phyloP scores from a whole-genome alignment of 164 flowering plant species.

The Umbellularia californica region DNA sequence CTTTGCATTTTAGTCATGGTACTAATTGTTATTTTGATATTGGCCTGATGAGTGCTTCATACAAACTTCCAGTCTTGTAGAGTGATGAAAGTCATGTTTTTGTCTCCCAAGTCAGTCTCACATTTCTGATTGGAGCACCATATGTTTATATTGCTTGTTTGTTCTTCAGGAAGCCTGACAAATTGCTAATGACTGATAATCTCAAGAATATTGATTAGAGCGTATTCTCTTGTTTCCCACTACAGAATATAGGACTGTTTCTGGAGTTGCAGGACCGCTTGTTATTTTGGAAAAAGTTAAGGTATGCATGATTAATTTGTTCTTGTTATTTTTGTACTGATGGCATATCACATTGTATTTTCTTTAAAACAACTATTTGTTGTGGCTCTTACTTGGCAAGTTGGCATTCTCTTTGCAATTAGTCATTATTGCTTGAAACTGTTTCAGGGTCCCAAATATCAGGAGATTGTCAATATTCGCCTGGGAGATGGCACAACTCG shows the following conservation, averaged over 20 bases:
- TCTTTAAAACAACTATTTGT: neutral
- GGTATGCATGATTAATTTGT: constrained; percentile 33
- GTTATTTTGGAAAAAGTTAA: constrained; percentile 98
- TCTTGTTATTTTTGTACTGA: neutral
- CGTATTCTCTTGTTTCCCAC: constrained; percentile 3
- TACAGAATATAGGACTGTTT: constrained; percentile 96
- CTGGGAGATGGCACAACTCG: constrained; percentile 89
- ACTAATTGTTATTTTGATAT: neutral
- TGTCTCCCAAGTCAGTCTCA: neutral
- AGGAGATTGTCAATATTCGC: constrained; percentile 95
- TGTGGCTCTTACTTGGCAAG: neutral
- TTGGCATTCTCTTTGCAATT: neutral
- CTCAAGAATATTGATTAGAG: neutral
- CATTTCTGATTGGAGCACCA: neutral
- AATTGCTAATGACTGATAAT: neutral
- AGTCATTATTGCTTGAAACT: neutral
- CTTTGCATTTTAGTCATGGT: no score
- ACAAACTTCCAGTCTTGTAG: neutral
- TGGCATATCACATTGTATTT: neutral
- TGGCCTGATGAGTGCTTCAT: neutral
- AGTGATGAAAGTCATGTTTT: neutral
- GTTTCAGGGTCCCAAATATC: constrained; percentile 84
- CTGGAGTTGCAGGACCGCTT: constrained; percentile 97
- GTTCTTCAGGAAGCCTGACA: neutral
- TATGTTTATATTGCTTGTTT: neutral